These are phyloP conservation scores for Westerdykella sp. DNA, from an alignment of 2,329 filamentous ascomycete species.

Conservation along the genomic window DNA sequence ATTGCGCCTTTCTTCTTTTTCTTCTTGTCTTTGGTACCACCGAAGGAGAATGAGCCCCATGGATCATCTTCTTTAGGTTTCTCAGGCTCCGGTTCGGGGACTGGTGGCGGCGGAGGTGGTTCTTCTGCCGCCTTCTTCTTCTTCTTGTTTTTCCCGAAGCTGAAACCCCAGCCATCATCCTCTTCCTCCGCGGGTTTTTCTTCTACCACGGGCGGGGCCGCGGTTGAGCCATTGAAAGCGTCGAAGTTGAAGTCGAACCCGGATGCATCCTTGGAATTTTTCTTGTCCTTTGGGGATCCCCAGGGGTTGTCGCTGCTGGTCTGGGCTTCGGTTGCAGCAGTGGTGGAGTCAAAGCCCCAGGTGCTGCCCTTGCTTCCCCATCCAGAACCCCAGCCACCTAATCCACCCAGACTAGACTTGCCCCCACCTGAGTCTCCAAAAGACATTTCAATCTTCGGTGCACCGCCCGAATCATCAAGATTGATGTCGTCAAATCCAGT, in stretches of 20 bases:
- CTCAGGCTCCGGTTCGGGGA: constrained; percentile 18
- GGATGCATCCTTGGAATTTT: constrained; percentile 29
- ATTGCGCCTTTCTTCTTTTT: constrained; percentile 30
- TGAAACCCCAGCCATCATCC: constrained; percentile 22
- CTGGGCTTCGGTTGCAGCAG: constrained; percentile 24
- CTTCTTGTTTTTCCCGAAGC: constrained; percentile 38
- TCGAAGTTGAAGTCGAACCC: constrained; percentile 35
- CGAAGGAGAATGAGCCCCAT: constrained; percentile 22
- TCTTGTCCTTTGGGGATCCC: constrained; percentile 25
- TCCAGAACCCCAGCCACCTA: constrained; percentile 20
- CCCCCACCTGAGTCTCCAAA: constrained; percentile 32
- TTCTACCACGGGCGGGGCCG: constrained; percentile 11
- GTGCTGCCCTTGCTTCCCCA: constrained; percentile 22
- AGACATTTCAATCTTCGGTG: constrained; percentile 45
- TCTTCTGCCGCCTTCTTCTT: constrained; percentile 30
- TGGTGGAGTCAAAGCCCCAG: constrained; percentile 21
- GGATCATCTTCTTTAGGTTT: constrained; percentile 20
- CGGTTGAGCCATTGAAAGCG: constrained; percentile 16
- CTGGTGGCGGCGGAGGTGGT: constrained; percentile 13
- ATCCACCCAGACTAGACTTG: constrained; percentile 23
- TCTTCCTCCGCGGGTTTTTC: constrained; percentile 21
- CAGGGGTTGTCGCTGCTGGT: constrained; percentile 25
- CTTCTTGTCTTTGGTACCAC: constrained; percentile 24
- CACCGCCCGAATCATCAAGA: constrained; percentile 37
- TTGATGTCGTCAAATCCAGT: constrained; percentile 44